Base-by-base conservation (phyloP, 2,329 filamentous ascomycete species). In the Delphinella strobiligena region DNA sequence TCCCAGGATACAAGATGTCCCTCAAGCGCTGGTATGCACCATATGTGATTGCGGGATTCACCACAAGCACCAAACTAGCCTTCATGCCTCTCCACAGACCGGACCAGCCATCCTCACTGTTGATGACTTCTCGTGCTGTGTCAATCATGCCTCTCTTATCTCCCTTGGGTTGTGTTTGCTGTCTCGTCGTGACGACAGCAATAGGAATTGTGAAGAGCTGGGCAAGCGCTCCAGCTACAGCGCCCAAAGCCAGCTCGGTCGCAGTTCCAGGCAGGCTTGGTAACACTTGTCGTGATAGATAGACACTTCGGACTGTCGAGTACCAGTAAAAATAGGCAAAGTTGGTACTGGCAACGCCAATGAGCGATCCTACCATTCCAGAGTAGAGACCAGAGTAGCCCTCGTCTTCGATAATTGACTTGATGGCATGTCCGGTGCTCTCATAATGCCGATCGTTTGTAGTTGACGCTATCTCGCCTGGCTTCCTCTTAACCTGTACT, bases 311-410 rank as follows among this genome's bases (percentile, higher is more conserved):
- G 22, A 95, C 85, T 19, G 91, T 66, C 4, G 86, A 89, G 61
- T 96, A 96, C 88, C 89, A 96, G 67, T 98, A 98, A 61, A 98
- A 98, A 66, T 98, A 98, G 53, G 91, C 91, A 59, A 98, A 98
- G 62, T 98, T 98, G 38, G 89, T 96, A 18, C 88, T 95, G 1
- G 87, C 89, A 27, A 98, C 91, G 39, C 91, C 91, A 37, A 96
- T 66, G 14, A 98, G 69, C 4, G 88, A 78, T 37, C 89, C 88
- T 44, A 77, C 72, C 59, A 98, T 88, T 45, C 91, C 91, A 38
- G 83, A 78, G 55, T 98, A 98, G 5, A 98, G 74, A 5, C 91
- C 91, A 34, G 68, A 54, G 7, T 91, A 41, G 22, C 91, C 91
- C 50, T 98, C 91, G 38, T 78, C 78, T 41, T 78, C 74, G 27